Percentiles rank a stretch among this genome's conserved stretches.
These are phyloP conservation scores for Phytophthora hybrid DNA, from an alignment of 352 stramenopile genomes.

Conservation along the genomic window DNA sequence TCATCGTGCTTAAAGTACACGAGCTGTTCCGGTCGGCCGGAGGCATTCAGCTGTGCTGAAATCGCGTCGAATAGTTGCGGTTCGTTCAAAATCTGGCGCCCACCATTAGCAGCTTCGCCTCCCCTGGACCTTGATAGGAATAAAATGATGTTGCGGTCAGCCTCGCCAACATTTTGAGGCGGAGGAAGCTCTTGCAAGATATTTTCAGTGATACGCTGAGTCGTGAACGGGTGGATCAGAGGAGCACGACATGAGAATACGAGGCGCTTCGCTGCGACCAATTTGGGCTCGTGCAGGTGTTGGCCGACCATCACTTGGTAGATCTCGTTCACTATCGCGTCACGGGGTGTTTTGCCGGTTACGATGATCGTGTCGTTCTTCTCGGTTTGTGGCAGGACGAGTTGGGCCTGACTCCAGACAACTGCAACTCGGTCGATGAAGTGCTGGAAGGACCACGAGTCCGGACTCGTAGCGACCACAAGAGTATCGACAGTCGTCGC, in stretches of 20 bases:
- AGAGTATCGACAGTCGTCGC: slow-evolving; percentile 28
- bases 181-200: slow-evolving; percentile 26
- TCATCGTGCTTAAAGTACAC: slow-evolving; percentile 38
- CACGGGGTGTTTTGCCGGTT: slow-evolving; percentile 19
- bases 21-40: slow-evolving; percentile 17
- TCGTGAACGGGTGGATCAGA: slow-evolving; percentile 40
- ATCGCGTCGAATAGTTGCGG: slow-evolving; percentile 29
- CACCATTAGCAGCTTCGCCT: slow-evolving; percentile 34
- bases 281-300: slow-evolving; percentile 20
- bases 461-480: slow-evolving; percentile 33
- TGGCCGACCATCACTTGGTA: slow-evolving; percentile 36
- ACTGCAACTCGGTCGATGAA: slow-evolving; percentile 43
- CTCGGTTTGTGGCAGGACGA: slow-evolving; percentile 28
- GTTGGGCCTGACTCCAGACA: slow-evolving; percentile 42
- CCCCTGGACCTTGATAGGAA: slow-evolving; percentile 37
- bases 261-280: slow-evolving; percentile 26
- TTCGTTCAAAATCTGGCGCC: slow-evolving; percentile 38
- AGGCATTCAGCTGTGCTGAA: slow-evolving; percentile 23
- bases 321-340: slow-evolving; percentile 38
- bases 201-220: slow-evolving; percentile 38
- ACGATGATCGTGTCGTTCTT: slow-evolving; percentile 34
- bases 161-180: slow-evolving; percentile 2
- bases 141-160: slow-evolving; percentile 34
- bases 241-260: slow-evolving; percentile 43
- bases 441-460: slow-evolving; percentile 48